These are phyloP conservation scores for Albugo candida DNA, from an alignment of 352 stramenopile species.

Conservation along the genomic window DNA sequence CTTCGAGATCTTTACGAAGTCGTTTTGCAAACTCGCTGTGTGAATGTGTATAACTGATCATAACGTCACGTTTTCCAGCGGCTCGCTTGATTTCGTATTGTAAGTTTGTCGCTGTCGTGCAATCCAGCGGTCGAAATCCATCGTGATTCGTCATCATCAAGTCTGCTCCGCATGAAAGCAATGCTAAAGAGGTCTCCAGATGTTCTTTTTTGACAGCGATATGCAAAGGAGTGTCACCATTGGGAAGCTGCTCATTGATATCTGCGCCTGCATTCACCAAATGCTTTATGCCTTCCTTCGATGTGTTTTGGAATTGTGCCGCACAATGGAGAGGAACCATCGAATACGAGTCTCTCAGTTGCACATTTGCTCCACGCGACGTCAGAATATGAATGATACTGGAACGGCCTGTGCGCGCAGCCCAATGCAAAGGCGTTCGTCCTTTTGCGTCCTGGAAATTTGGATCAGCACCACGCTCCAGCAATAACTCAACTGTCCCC, in stretches of 20 bases:
- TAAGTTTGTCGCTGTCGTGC: conserved; percentile 59
- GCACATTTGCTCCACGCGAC: conserved; percentile 23
- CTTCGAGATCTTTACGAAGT: conserved; percentile 43
- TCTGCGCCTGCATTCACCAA: conserved; percentile 29
- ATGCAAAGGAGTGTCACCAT: conserved; percentile 52
- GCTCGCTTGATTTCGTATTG: conserved; percentile 70
- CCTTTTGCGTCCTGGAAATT: conserved; percentile 49
- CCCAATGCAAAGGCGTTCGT: conserved; percentile 48
- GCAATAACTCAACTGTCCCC: conserved; percentile 20
- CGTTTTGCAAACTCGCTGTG: conserved; percentile 53
- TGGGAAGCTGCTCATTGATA: conserved; percentile 42
- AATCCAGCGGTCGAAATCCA: conserved; percentile 48
- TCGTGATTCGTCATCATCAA: conserved; percentile 47
- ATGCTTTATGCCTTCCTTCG: conserved; percentile 24
- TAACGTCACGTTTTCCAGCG: conserved; percentile 60
- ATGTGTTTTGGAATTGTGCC: conserved; percentile 28
- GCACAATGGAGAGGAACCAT: conserved; percentile 52
- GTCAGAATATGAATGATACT: conserved; percentile 28
- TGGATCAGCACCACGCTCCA: conserved; percentile 31
- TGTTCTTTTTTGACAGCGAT: conserved; percentile 56
- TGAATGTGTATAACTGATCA: conserved; percentile 79
- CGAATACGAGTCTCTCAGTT: conserved; percentile 28
- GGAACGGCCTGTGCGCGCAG: conserved; percentile 31
- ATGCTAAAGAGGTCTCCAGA: conserved; percentile 30
- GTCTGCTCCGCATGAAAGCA: conserved; percentile 31